phyloP scores from a whole-genome alignment of 805 yeast genomes.

The Saccharomyces eubayanus region DNA sequence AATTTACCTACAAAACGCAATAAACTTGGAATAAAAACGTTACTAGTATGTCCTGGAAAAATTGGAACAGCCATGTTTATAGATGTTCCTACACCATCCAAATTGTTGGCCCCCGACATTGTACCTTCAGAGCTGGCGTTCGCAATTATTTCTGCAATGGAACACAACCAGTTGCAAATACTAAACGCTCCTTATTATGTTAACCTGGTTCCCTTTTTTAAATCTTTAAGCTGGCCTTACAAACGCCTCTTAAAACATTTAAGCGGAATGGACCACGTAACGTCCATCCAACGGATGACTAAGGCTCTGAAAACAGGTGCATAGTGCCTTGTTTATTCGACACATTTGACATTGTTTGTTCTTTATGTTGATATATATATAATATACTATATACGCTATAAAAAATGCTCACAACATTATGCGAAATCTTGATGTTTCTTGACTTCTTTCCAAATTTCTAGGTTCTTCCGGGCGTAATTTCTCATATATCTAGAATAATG shows the following conservation, averaged over 20 bases:
- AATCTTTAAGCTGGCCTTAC: slow-evolving; percentile 63
- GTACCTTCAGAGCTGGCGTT: slow-evolving; percentile 60
- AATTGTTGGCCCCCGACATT: slow-evolving; percentile 72
- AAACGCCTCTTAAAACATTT: slow-evolving; percentile 33
- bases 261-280: slow-evolving; percentile 54
- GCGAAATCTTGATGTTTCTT: slow-evolving; percentile 4
- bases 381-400: neutral
- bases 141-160: slow-evolving; percentile 46
- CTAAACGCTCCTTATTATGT: slow-evolving; percentile 72
- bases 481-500: slow-evolving; percentile 25
- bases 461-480: slow-evolving; percentile 23
- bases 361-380: neutral
- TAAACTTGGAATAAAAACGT: slow-evolving; percentile 44
- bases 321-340: neutral
- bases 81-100: slow-evolving; percentile 66
- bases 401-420: neutral
- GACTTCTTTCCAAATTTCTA: slow-evolving; percentile 24
- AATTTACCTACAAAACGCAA: neutral
- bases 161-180: slow-evolving; percentile 56
- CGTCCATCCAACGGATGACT: slow-evolving; percentile 6
- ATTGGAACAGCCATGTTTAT: slow-evolving; percentile 66
- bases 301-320: neutral
- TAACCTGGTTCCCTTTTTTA: slow-evolving; percentile 58
- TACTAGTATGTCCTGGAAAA: slow-evolving; percentile 85
- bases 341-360: neutral